A percentile compares a stretch with the other conserved stretches of the same genome.
Conservation (phyloP, 148 eudicot genomes). For the Hydrangea macrophylla region DNA sequence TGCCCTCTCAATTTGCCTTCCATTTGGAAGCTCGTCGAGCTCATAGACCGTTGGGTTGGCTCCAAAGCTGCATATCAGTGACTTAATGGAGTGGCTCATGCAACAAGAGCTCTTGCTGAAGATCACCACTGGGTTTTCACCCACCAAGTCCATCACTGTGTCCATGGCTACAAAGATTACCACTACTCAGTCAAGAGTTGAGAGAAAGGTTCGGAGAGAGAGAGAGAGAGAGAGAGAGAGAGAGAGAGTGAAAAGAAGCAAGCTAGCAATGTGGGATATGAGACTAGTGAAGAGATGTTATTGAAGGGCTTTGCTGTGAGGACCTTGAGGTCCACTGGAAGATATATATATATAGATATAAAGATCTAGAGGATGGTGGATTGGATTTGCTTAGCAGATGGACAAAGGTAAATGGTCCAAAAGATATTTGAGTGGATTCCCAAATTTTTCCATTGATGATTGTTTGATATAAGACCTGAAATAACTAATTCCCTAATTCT, state of each 20-base stretch:
- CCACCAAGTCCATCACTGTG: constrained; percentile 33
- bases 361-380: neutral
- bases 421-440: neutral
- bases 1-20: constrained; percentile 51
- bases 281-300: neutral
- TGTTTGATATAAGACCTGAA: neutral
- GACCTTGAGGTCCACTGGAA: neutral
- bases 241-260: too few relatives aligned
- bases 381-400: neutral
- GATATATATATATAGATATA: constrained; percentile 11
- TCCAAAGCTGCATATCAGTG: constrained; percentile 62
- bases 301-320: neutral
- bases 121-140: constrained; percentile 62
- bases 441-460: neutral
- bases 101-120: constrained; percentile 76
- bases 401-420: neutral
- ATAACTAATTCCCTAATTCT: neutral
- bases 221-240: neutral
- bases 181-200: too few relatives aligned
- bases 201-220: neutral
- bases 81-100: constrained; percentile 58
- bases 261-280: too few relatives aligned
- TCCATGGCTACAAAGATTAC: constrained; percentile 35
- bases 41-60: constrained; percentile 61
- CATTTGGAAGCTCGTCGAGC: constrained; percentile 61